phyloP scores from a whole-genome alignment of 2,329 filamentous ascomycete genomes.

The Thelonectria discophora region DNA sequence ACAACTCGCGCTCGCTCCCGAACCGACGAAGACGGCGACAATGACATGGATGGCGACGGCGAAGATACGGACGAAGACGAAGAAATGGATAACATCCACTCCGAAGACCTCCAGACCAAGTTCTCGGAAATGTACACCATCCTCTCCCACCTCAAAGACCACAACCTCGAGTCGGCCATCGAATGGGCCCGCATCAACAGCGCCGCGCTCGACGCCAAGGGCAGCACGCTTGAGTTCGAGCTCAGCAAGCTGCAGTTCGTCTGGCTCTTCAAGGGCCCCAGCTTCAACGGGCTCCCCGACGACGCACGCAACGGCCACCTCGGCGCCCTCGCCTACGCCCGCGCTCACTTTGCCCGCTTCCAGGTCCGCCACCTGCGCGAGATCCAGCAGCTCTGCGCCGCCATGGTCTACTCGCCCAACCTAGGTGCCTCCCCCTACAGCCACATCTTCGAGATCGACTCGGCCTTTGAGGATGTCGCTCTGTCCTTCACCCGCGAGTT shows the following conservation, averaged over 20 bases:
- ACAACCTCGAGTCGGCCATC: constrained; percentile 84
- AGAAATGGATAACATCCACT: constrained; percentile 41
- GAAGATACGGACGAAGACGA: constrained; percentile 43
- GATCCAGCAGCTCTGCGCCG: constrained; percentile 81
- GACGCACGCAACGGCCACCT: constrained; percentile 63
- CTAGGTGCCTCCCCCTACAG: constrained; percentile 80
- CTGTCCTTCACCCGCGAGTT: constrained; percentile 93
- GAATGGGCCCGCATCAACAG: constrained; percentile 82
- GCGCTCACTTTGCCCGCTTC: constrained; percentile 77
- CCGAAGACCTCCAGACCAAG: constrained; percentile 73
- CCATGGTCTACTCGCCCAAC: constrained; percentile 82
- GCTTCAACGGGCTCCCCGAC: constrained; percentile 64
- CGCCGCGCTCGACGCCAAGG: constrained; percentile 75
- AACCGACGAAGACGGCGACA: constrained; percentile 46
- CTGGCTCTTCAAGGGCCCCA: constrained; percentile 78
- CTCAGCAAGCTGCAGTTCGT: constrained; percentile 90
- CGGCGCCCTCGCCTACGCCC: constrained; percentile 79
- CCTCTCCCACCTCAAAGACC: constrained; percentile 76
- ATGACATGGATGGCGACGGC: constrained; percentile 44
- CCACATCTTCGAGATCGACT: constrained; percentile 77
- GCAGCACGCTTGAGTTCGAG: constrained; percentile 95
- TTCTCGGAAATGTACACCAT: constrained; percentile 94
- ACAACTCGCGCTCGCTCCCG: constrained; percentile 31
- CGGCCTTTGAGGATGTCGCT: constrained; percentile 83
- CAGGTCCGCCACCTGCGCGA: constrained; percentile 78